Evolutionary conservation across 306 rosid species (phyloP).

Genomic region (Malus asiatica): DNA sequence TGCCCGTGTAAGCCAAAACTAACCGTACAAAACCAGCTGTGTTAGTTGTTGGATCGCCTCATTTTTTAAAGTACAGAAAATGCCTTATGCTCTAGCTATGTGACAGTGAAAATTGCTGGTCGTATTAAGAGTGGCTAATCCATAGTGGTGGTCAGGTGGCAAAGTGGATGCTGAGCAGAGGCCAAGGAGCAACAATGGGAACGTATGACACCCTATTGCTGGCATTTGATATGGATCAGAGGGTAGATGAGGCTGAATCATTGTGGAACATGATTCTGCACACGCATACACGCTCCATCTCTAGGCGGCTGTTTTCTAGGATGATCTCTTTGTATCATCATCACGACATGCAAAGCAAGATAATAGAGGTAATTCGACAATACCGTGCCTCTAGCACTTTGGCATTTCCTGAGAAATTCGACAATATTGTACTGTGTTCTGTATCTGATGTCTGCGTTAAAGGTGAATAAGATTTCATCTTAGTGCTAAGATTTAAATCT

Average conservation of each 20-base stretch:
- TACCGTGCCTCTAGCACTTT: not conserved
- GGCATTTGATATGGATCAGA: constrained; percentile 75
- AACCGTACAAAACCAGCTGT: not conserved
- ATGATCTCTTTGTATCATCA: constrained; percentile 81
- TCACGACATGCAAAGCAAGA: constrained; percentile 52
- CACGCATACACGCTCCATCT: constrained; percentile 62
- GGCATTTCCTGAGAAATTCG: not conserved
- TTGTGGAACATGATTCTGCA: constrained; percentile 92
- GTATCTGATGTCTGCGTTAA: not conserved
- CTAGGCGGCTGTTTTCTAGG: constrained; percentile 73
- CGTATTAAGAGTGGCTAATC: constrained; percentile 9
- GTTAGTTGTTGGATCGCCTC: not conserved
- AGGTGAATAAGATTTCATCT: not conserved
- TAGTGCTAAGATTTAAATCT: not conserved
- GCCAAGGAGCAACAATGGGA: constrained; percentile 92
- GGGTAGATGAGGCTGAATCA: constrained; percentile 93
- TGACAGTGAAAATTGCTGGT: not conserved
- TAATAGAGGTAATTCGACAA: constrained; percentile 48
- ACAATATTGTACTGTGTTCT: not conserved
- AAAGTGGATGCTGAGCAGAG: constrained; percentile 96
- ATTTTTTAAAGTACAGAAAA: not conserved
- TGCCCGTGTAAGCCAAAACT: not conserved
- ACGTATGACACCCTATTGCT: constrained; percentile 81
- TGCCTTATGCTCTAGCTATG: not conserved
- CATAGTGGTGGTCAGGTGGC: constrained; percentile 53